Percentiles rank a stretch among this genome's conserved stretches.
These are phyloP conservation scores for Fusarium concolor DNA, from an alignment of 2,329 filamentous ascomycete genomes.

Conservation along the genomic window DNA sequence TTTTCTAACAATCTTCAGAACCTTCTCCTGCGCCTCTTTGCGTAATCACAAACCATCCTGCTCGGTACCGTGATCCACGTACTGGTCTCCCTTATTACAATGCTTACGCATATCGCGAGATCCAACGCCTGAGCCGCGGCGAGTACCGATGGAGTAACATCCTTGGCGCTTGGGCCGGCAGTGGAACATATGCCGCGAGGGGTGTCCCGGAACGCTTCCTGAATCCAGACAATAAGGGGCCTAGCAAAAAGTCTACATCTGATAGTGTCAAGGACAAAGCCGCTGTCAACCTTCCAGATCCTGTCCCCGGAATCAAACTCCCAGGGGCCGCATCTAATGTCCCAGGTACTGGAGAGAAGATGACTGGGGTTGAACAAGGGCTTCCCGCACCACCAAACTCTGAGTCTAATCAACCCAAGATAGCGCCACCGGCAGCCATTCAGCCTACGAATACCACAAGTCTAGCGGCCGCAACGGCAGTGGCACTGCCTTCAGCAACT, in stretches of 20 bases:
- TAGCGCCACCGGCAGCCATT: constrained; percentile 5
- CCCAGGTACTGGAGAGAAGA: constrained; percentile 5
- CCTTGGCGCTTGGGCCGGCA: constrained; percentile 86
- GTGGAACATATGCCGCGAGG: constrained; percentile 69
- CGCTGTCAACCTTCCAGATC: constrained; percentile 19
- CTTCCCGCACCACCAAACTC: constrained; percentile 6
- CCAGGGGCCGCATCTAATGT: constrained; percentile 11
- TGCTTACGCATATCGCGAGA: constrained; percentile 81
- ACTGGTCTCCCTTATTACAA: constrained; percentile 88
- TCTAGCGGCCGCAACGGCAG: constrained; percentile 9
- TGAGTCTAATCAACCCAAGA: constrained; percentile 9
- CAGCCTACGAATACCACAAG: constrained; percentile 8
- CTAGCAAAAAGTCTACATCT: constrained; percentile 32
- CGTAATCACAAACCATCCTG: constrained; percentile 83
- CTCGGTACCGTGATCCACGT: constrained; percentile 84
- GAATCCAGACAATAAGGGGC: constrained; percentile 51
- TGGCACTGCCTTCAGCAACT: constrained; percentile 1
- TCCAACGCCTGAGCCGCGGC: constrained; percentile 77
- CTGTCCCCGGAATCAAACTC: constrained; percentile 17
- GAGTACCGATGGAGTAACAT: constrained; percentile 86
- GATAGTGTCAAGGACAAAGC: constrained; percentile 36
- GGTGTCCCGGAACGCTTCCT: constrained; percentile 85
- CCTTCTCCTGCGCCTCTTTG: constrained; percentile 70
- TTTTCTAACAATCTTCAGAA: constrained; percentile 52
- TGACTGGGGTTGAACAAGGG: constrained; percentile 7